Base-by-base conservation (phyloP, 2,329 filamentous ascomycete species). In the Botrytis medusae region DNA sequence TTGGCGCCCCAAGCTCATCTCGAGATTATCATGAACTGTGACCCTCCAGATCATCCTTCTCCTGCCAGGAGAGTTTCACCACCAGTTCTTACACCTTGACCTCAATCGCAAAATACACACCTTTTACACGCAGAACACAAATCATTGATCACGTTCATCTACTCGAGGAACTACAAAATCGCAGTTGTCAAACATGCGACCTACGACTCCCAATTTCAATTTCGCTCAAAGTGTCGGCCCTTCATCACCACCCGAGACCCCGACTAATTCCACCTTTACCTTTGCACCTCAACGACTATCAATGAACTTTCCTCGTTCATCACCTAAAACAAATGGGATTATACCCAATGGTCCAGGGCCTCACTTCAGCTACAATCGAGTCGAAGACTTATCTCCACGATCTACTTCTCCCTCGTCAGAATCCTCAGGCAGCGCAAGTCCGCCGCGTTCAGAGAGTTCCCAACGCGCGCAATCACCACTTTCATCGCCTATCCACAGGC, bases 211-310 rank as follows among this genome's bases (percentile, higher is more conserved):
- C 71, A 83, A 83, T 74, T 81, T 85, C 77, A 82, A 82, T 57
- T 78, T 79, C 72, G 72, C 79, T 75, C 79, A 81, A 75, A 57
- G 46, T 29, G 78, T 81, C 76, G 82, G 83, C 73, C 85, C 84
- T 71, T 83, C 84, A 72, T 86, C 85, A 77, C 85, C 85, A 75
- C 85, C 85, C 59, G 84, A 84, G 68, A 86, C 85, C 59, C 85
- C 85, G 69, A 85, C 83, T 59, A 80, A 82, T 51, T 74, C 77
- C 10, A 71, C 74, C 22, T 78, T 81, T 63, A 81, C 82, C 72
- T 82, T 48, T 25, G 77, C 76, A 42, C 77, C 69, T 48, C 76
- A 77, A 16, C 77, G 77, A 18, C 73, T 78, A 72, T 76, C 77
- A 29, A 78, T 80, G 72, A 76, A 76, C 42, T 78, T 79, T 67